phyloP scores from a whole-genome alignment of 2,329 filamentous ascomycete species.

The Sporothrix luriei region DNA sequence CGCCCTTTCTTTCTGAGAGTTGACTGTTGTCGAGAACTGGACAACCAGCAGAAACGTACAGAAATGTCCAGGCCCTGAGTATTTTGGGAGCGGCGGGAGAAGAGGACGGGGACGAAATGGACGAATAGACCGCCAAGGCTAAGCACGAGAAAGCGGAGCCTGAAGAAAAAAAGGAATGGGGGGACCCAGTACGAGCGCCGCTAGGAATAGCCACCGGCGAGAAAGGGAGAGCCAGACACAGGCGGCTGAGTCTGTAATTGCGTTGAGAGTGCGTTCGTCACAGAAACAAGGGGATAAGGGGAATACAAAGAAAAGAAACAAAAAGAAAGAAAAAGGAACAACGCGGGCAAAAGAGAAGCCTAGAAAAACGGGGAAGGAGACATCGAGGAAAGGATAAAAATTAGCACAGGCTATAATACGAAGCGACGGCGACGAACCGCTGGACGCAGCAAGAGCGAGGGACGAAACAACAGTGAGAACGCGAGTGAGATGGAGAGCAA shows the following conservation, averaged over 20 bases:
- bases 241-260: too few species aligned
- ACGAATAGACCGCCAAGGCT: conserved; percentile 28
- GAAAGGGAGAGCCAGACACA: conserved; percentile 15
- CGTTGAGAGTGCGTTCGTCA: too few species aligned
- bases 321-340: not conserved
- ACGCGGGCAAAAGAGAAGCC: not conserved
- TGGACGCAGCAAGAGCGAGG: conserved; percentile 1
- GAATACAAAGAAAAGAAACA: not conserved
- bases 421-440: conserved; percentile 13
- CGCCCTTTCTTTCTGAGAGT: conserved; percentile 10
- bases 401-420: not conserved
- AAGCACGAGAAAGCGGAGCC: conserved; percentile 30
- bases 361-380: conserved; percentile 1
- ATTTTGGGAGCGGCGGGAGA: conserved; percentile 28
- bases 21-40: conserved; percentile 7
- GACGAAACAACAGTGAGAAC: conserved; percentile 16
- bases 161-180: conserved; percentile 26
- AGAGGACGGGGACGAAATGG: conserved; percentile 30
- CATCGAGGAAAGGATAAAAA: not conserved
- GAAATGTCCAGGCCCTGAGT: conserved; percentile 17
- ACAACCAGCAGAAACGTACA: not conserved
- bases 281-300: not conserved
- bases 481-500: conserved; percentile 18
- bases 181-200: conserved; percentile 1
- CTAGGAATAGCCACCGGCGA: not conserved